Evolutionary conservation across 306 rosid species (phyloP), one percentile per base, ranked within the genome.

Genomic region (Pyrus pyrifolia): DNA sequence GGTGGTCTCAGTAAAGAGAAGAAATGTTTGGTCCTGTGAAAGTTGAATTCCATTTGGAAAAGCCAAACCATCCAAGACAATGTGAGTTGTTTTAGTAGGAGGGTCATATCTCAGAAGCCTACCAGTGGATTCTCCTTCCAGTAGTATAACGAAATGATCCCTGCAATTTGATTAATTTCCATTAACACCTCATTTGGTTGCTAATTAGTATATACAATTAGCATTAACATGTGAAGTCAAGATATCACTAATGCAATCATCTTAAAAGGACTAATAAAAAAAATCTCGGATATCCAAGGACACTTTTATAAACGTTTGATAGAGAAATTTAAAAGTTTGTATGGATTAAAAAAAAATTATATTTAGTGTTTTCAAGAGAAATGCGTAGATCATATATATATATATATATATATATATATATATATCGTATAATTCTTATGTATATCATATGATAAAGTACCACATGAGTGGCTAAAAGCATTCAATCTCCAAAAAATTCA

Each of bases 61-160:
- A 73, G 97, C 97, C 85, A 95, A 91, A 7, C 97, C 96, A 61
- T 90, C 92, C 83, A 95, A 82, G 11, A 95, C 94, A 83, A 90
- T 84, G 62, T 86, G 91, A 15, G 97, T 95, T 73, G 90, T 83
- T 88, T 90, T 88, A 19, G 97, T 92, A 4, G 88, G 85, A 75
- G 97, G 98, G 60, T 95, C 98, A 79, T 92, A 95, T 83, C 97
- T 88, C 0, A 89, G 86, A 73, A 92, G 96, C 86, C 99, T 89
- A 11, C 97, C 97, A 0, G 96, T 90, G 53, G 97, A 82, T 87
- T 95, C 97, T 73, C 97, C 99, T 92, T 95, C 97, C 81, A 95
- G 81, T 68, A 95, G 71, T 59, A 92, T 89, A 72, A 92, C 85
- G 75, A 95, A 89, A 77, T 95, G 97, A 1, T 83, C 79, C 69